Evolutionary conservation across 257 asterid genomes (phyloP).

Genomic region (Gynochthodes officinalis): DNA sequence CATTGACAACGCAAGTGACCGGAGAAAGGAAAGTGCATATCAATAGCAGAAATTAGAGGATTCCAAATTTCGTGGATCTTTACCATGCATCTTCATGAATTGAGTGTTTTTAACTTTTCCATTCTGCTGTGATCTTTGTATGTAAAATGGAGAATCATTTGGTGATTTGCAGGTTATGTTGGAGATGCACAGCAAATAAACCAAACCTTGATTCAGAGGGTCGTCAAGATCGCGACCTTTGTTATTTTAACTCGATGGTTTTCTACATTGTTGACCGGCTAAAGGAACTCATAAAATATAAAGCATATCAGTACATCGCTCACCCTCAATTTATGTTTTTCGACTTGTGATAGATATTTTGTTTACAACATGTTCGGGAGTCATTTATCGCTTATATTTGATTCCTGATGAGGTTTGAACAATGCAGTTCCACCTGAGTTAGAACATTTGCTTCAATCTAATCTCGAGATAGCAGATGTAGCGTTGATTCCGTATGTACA

Average conservation of each 20-base stretch:
- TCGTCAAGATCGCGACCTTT: conserved; percentile 91
- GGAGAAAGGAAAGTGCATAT: too few relatives aligned
- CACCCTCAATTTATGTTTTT: background rate
- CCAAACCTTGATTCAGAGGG: conserved; percentile 78
- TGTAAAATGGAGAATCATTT: conserved; percentile 3
- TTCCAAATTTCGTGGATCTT: background rate
- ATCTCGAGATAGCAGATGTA: conserved; percentile 82
- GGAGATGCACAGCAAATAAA: conserved; percentile 83
- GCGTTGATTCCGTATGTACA: conserved; percentile 89
- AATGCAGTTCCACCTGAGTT: conserved; percentile 86
- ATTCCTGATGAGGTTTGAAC: conserved; percentile 12
- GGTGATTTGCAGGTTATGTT: conserved; percentile 61
- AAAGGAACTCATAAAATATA: conserved; percentile 88
- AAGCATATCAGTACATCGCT: conserved; percentile 68
- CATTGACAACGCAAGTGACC: too few relatives aligned
- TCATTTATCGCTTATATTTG: background rate
- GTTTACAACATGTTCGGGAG: background rate
- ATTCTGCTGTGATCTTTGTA: background rate
- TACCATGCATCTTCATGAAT: background rate
- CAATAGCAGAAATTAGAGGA: background rate
- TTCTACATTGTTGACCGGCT: conserved; percentile 75
- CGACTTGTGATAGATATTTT: background rate
- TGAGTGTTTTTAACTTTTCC: background rate
- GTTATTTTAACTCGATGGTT: conserved; percentile 86
- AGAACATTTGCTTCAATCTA: conserved; percentile 79